phyloP scores from a whole-genome alignment of 306 rosid genomes.

The Oxytropis ochrocephala region DNA sequence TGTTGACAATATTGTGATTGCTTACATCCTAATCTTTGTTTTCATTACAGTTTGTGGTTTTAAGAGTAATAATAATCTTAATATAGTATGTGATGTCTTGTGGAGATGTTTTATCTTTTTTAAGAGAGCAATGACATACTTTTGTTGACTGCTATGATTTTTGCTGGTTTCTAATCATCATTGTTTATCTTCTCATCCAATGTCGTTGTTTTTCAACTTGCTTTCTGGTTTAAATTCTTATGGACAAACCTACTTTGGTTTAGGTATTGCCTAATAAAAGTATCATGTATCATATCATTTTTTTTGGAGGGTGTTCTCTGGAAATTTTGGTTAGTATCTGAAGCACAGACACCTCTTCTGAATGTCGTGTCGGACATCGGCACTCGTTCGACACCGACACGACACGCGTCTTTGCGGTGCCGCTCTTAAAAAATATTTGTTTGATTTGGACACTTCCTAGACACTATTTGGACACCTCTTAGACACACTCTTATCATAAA shows the following conservation, averaged over 20 bases:
- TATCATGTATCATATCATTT: not conserved
- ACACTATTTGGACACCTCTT: too few relatives aligned
- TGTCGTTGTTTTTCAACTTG: not conserved
- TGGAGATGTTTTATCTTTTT: not conserved
- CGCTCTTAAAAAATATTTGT: too few relatives aligned
- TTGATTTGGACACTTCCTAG: too few relatives aligned
- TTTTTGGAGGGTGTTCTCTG: not conserved
- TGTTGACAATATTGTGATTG: not conserved
- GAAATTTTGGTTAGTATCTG: not conserved
- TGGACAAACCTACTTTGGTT: not conserved
- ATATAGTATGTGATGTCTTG: constrained; percentile 7
- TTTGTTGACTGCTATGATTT: constrained; percentile 5
- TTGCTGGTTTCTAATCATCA: not conserved
- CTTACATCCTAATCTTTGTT: constrained; percentile 15
- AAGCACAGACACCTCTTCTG: too few relatives aligned
- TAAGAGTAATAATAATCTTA: constrained; percentile 21
- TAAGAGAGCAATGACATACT: constrained; percentile 15
- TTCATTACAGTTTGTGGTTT: not conserved
- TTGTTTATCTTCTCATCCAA: not conserved
- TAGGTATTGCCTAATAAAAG: not conserved
- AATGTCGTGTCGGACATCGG: too few relatives aligned
- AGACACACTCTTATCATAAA: too few relatives aligned
- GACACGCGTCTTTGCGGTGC: too few relatives aligned
- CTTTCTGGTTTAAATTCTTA: not conserved
- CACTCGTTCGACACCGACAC: too few relatives aligned